phyloP scores from a whole-genome alignment of 2,329 filamentous ascomycete species.

The Phaeosphaeria sp. region DNA sequence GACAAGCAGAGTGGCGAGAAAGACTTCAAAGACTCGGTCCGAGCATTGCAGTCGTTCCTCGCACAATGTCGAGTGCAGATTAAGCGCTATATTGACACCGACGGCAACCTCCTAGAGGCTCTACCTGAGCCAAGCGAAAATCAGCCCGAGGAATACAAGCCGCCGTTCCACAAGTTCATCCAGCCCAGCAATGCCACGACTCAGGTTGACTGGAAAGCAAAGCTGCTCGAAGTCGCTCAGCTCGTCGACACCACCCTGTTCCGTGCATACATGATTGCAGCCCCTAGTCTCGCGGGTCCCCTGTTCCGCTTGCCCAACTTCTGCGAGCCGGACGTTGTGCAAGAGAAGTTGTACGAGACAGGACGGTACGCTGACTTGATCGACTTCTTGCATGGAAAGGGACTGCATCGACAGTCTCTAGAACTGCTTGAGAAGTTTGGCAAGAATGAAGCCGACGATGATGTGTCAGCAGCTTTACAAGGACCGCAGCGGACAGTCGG shows the following conservation, averaged over 20 bases:
- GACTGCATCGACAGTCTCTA: constrained; percentile 85
- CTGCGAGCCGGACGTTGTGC: constrained; percentile 93
- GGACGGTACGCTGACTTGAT: constrained; percentile 91
- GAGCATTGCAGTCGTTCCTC: constrained; percentile 85
- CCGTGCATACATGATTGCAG: constrained; percentile 91
- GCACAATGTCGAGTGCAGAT: constrained; percentile 78
- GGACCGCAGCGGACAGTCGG: constrained; percentile 84
- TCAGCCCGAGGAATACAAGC: constrained; percentile 46
- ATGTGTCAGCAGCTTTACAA: constrained; percentile 65
- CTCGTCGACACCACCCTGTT: constrained; percentile 95
- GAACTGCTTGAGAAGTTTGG: constrained; percentile 85
- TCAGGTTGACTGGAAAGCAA: constrained; percentile 68
- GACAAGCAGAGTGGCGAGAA: constrained; percentile 72
- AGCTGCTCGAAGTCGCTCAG: constrained; percentile 77
- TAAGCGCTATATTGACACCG: constrained; percentile 65
- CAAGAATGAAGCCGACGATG: constrained; percentile 56
- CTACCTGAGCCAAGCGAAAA: constrained; percentile 56
- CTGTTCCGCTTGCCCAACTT: constrained; percentile 97
- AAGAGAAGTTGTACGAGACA: constrained; percentile 87
- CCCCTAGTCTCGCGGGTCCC: constrained; percentile 82
- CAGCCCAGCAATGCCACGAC: constrained; percentile 34
- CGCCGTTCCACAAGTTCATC: constrained; percentile 54
- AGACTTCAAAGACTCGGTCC: constrained; percentile 80
- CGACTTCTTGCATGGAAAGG: constrained; percentile 97
- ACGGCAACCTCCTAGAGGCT: constrained; percentile 65